phyloP scores from a whole-genome alignment of 2,329 filamentous ascomycete genomes.

The Chaetomium strumarium region DNA sequence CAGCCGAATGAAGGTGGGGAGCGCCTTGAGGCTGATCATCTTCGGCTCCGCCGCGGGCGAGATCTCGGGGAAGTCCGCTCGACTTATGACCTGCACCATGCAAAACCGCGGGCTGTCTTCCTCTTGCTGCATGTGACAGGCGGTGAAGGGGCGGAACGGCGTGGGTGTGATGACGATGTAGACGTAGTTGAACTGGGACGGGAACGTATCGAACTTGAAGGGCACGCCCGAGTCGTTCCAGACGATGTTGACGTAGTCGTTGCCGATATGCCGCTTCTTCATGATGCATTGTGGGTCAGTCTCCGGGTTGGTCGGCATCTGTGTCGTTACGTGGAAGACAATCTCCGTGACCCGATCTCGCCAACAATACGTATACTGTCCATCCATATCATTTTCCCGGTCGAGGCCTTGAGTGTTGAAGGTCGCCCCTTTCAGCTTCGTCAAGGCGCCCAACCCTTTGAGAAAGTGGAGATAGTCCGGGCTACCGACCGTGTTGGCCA shows the following conservation, averaged over 20 bases:
- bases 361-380: slow-evolving; percentile 88
- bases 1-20: slow-evolving; percentile 81
- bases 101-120: slow-evolving; percentile 57
- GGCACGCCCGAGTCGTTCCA: slow-evolving; percentile 94
- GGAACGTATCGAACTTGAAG: slow-evolving; percentile 87
- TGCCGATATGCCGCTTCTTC: slow-evolving; percentile 95
- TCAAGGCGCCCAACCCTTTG: slow-evolving; percentile 72
- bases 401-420: slow-evolving; percentile 95
- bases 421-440: slow-evolving; percentile 70
- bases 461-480: slow-evolving; percentile 84
- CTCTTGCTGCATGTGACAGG: slow-evolving; percentile 44
- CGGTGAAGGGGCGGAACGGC: slow-evolving; percentile 69
- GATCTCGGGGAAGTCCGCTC: slow-evolving; percentile 83
- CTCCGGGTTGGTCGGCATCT: slow-evolving; percentile 88
- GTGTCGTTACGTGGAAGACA: slow-evolving; percentile 90
- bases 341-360: slow-evolving; percentile 91
- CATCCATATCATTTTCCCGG: slow-evolving; percentile 68
- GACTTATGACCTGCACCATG: slow-evolving; percentile 82
- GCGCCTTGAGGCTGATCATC: slow-evolving; percentile 73
- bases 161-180: slow-evolving; percentile 94
- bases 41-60: slow-evolving; percentile 86
- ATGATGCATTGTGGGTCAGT: slow-evolving; percentile 68
- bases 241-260: slow-evolving; percentile 96
- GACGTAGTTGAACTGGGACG: slow-evolving; percentile 92
- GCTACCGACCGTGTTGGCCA: slow-evolving; percentile 81